Percentiles rank a stretch among this genome's conserved stretches.
phyloP scores from a whole-genome alignment of 2,329 filamentous ascomycete species.

The Cercospora canescens region DNA sequence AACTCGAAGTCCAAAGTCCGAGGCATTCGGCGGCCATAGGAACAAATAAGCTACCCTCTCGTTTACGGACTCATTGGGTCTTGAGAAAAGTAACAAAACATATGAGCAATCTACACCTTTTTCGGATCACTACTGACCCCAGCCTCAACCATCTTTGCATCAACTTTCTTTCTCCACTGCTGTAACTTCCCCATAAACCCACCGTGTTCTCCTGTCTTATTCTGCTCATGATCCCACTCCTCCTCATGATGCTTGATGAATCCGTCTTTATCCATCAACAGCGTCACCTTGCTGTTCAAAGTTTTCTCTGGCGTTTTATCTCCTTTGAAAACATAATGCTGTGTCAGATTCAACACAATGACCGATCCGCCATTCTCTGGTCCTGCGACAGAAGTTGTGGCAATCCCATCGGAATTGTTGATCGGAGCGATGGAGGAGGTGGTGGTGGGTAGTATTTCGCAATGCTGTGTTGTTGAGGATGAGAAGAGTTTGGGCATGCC shows the following conservation, averaged over 20 bases:
- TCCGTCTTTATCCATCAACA: slow-evolving; percentile 27
- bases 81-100: no score
- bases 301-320: slow-evolving; percentile 31
- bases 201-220: slow-evolving; percentile 28
- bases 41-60: no score
- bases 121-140: slow-evolving; percentile 27
- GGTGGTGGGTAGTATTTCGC: slow-evolving; percentile 21
- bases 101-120: slow-evolving; percentile 15
- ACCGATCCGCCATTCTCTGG: slow-evolving; percentile 11
- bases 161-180: slow-evolving; percentile 31
- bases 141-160: slow-evolving; percentile 30
- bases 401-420: background rate
- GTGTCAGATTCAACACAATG: slow-evolving; percentile 29
- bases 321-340: slow-evolving; percentile 34
- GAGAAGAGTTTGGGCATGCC: slow-evolving; percentile 34
- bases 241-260: slow-evolving; percentile 31
- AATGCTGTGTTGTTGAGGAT: slow-evolving; percentile 24
- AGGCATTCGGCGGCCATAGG: no score
- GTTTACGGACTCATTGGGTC: no score
- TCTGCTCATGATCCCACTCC: slow-evolving; percentile 31
- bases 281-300: slow-evolving; percentile 29
- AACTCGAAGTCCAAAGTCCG: no score
- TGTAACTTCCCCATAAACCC: slow-evolving; percentile 32
- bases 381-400: background rate
- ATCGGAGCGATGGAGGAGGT: background rate